Conservation (phyloP, 2,329 filamentous ascomycete species). For the Penicillium aurantiogriseum region DNA sequence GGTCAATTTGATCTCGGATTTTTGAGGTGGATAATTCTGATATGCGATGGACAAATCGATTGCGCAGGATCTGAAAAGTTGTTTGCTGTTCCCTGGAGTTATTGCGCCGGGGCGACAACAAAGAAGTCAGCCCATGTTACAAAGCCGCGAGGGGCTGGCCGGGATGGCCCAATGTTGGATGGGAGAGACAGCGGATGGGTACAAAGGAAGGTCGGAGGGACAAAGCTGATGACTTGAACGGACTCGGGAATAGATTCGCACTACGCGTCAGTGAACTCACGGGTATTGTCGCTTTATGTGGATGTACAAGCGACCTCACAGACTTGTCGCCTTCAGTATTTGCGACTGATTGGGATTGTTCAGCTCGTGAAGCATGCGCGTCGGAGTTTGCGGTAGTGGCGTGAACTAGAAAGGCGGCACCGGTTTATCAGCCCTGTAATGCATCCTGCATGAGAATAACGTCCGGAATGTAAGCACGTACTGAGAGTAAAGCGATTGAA, state of each 20-base stretch:
- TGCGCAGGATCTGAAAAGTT: not conserved
- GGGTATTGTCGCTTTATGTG: not conserved
- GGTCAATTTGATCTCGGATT: not conserved
- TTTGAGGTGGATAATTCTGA: not conserved
- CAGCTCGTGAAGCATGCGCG: not conserved
- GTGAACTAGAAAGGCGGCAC: not conserved
- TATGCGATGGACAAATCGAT: not conserved
- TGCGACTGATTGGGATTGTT: not conserved
- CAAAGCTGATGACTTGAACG: not conserved
- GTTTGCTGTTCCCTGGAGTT: conserved; percentile 11
- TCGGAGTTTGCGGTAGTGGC: not conserved
- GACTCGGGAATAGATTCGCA: not conserved
- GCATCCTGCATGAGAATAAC: no score
- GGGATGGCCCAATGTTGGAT: not conserved
- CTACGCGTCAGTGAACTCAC: not conserved
- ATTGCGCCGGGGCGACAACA: conserved; percentile 19
- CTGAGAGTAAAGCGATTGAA: not conserved
- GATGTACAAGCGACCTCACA: not conserved
- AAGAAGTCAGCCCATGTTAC: conserved; percentile 16
- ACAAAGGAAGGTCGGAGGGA: not conserved
- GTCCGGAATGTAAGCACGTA: not conserved
- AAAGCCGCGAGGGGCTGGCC: not conserved
- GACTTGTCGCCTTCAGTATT: not conserved
- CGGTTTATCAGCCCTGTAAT: not conserved
- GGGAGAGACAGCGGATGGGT: not conserved